A percentile compares a stretch with the other conserved stretches of the same genome.
Conservation (phyloP, 352 stramenopile genomes). For the Phytophthora tubulina region DNA sequence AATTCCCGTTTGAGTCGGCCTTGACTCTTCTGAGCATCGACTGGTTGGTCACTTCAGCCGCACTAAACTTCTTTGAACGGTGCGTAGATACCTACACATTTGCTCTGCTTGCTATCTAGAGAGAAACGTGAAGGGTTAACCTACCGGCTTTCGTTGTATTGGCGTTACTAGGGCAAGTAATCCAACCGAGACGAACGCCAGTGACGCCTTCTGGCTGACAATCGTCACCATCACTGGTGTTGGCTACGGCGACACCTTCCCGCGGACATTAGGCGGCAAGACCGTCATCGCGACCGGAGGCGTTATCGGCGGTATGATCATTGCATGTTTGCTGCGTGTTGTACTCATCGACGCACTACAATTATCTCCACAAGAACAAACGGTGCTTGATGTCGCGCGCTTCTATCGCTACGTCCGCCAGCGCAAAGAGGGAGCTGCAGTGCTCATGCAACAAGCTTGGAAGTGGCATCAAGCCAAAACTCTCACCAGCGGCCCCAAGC, state of each 20-base stretch:
- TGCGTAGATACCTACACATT: constrained; percentile 11
- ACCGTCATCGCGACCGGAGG: constrained; percentile 64
- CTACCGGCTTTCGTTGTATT: background rate
- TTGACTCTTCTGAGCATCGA: constrained; percentile 51
- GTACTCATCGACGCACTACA: constrained; percentile 69
- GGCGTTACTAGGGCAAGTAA: constrained; percentile 46
- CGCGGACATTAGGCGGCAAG: constrained; percentile 62
- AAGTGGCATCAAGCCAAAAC: constrained; percentile 37
- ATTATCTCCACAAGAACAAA: constrained; percentile 62
- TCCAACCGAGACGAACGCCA: constrained; percentile 47
- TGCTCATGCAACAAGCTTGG: constrained; percentile 64
- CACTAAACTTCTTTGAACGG: constrained; percentile 71
- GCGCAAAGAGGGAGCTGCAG: constrained; percentile 49
- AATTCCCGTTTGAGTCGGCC: constrained; percentile 54
- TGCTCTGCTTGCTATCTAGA: background rate
- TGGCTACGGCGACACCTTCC: constrained; percentile 66
- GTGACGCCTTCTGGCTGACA: constrained; percentile 70
- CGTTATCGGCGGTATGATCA: constrained; percentile 66
- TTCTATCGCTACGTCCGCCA: constrained; percentile 63
- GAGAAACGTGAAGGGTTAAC: background rate
- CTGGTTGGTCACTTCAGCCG: constrained; percentile 65
- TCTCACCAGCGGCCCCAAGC: background rate
- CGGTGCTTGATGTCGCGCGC: constrained; percentile 66
- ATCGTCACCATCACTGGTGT: constrained; percentile 76
- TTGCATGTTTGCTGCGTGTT: constrained; percentile 68